Evolutionary conservation across 305 asterid genomes (phyloP).

Genomic region (Rubia peregrina): DNA sequence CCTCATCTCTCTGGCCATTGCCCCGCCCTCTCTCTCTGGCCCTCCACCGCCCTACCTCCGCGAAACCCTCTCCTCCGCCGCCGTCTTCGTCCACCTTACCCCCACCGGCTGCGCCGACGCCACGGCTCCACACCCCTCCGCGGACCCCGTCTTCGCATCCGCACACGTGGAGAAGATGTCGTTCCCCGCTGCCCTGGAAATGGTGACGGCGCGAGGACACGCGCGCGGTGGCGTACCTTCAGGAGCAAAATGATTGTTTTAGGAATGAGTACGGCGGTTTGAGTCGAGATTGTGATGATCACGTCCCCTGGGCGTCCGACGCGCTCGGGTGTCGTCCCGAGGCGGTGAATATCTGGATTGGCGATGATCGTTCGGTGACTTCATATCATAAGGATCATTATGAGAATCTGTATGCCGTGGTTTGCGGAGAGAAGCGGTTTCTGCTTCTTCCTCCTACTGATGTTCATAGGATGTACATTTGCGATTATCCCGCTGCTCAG

Average conservation of each 20-base stretch:
- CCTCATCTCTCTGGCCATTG: slow-evolving; percentile 67
- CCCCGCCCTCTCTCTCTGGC: slow-evolving; percentile 76
- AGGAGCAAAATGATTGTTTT: slow-evolving; percentile 90
- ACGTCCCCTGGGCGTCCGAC: slow-evolving; percentile 66
- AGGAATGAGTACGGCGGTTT: slow-evolving; percentile 61
- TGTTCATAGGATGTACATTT: slow-evolving; percentile 78
- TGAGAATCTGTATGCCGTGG: slow-evolving; percentile 81
- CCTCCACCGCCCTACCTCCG: slow-evolving; percentile 56
- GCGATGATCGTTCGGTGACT: slow-evolving; percentile 58
- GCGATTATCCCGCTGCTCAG: slow-evolving; percentile 58
- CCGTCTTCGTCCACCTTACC: slow-evolving; percentile 82
- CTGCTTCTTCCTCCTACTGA: slow-evolving; percentile 82
- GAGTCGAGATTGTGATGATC: slow-evolving; percentile 50
- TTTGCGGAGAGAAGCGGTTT: slow-evolving; percentile 73
- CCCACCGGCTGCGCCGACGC: slow-evolving; percentile 85
- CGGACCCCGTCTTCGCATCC: slow-evolving; percentile 65
- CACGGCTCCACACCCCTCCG: slow-evolving; percentile 38
- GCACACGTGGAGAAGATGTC: slow-evolving; percentile 54
- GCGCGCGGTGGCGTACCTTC: slow-evolving; percentile 51
- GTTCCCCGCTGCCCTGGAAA: slow-evolving; percentile 47
- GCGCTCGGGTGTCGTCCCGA: slow-evolving; percentile 81
- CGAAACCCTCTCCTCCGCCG: slow-evolving; percentile 43
- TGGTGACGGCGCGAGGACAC: slow-evolving; percentile 30
- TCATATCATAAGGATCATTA: slow-evolving; percentile 84
- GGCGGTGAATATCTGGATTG: slow-evolving; percentile 83